Conservation (phyloP, 2,329 filamentous ascomycete genomes). For the Zymoseptoria tritici region DNA sequence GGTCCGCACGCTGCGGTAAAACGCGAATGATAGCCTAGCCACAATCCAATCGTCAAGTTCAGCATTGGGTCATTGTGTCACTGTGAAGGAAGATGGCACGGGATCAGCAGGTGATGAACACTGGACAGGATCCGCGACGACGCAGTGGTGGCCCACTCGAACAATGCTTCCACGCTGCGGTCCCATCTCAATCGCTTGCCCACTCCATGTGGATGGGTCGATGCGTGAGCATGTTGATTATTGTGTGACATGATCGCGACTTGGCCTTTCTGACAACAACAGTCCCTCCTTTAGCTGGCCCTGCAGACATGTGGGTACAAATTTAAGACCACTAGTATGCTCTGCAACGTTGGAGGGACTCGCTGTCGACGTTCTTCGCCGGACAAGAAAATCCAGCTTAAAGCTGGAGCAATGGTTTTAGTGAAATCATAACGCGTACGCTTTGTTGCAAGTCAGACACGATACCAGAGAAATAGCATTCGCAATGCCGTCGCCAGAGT, state of each 20-base stretch:
- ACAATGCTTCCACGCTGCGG: neutral
- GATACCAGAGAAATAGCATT: neutral
- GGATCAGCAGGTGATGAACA: neutral
- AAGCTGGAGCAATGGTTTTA: no score
- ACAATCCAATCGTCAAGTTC: slow-evolving; percentile 9
- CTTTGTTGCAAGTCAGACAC: neutral
- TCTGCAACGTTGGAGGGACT: no score
- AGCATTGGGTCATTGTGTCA: neutral
- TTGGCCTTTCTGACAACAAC: no score
- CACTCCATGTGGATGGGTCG: no score
- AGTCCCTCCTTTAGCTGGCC: no score
- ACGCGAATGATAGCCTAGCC: slow-evolving; percentile 4
- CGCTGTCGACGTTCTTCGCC: no score
- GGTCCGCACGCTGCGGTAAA: slow-evolving; percentile 5
- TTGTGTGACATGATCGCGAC: no score
- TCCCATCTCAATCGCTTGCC: no score
- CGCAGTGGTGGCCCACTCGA: neutral
- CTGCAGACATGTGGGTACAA: no score
- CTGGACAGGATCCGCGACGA: neutral
- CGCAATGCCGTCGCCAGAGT: neutral
- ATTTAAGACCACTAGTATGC: no score
- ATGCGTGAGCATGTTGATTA: no score
- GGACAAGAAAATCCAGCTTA: no score
- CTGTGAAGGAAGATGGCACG: neutral
- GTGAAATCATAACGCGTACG: neutral